Evolutionary conservation across 495 filamentous ascomycete species (phyloP).

Genomic region (Xanthoparmelia taractica): DNA sequence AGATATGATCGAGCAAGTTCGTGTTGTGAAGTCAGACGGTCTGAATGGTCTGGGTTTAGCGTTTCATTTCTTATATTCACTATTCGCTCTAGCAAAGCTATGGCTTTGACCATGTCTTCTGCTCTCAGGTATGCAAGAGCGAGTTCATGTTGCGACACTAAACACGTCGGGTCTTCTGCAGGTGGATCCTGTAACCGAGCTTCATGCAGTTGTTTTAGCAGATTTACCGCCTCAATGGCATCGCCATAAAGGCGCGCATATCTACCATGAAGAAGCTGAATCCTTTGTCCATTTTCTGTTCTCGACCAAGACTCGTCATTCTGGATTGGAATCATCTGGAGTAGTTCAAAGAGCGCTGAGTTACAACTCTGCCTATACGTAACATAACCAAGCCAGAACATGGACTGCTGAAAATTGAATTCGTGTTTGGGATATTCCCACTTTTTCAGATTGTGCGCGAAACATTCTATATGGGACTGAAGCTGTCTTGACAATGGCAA

Average conservation of each 20-base stretch:
- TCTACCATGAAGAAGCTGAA: not conserved
- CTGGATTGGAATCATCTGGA: not conserved
- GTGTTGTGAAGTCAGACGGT: not conserved
- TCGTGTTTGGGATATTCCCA: not conserved
- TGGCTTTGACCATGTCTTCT: not conserved
- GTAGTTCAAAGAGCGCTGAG: not conserved
- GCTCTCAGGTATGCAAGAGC: not conserved
- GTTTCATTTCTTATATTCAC: not conserved
- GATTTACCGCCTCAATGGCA: not conserved
- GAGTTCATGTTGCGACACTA: not conserved
- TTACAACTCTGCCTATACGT: not conserved
- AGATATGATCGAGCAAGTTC: not conserved
- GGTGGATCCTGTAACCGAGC: not conserved
- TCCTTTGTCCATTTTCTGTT: not conserved
- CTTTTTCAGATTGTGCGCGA: not conserved
- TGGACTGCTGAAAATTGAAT: not conserved
- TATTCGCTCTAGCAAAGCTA: not conserved
- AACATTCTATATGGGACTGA: not conserved
- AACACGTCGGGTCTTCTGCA: not conserved
- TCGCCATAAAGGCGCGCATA: not conserved
- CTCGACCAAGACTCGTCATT: not conserved
- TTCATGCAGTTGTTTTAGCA: not conserved
- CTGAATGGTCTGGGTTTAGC: not conserved
- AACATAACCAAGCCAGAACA: not conserved
- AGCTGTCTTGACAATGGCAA: not conserved